Evolutionary conservation across 768 basidiomycete genomes (phyloP), one percentile per base, ranked within the genome.

Genomic region (Mycena galopus): DNA sequence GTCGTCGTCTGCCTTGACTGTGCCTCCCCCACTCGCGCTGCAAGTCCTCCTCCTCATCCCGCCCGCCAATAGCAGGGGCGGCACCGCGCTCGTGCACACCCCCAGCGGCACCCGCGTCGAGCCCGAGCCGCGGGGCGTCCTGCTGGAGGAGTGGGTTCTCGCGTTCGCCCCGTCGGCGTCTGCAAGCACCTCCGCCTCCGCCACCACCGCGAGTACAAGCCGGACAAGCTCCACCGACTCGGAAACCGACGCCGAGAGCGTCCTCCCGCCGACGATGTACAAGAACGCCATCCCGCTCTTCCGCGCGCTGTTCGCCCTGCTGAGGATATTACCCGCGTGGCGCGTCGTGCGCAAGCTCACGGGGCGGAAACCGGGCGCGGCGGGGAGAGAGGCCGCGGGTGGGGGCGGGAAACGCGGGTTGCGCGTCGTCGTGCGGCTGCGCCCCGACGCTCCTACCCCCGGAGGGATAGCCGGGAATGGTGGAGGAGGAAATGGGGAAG

Each of bases 201-300:
- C n/a, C n/a, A n/a, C n/a, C n/a, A n/a, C n/a, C n/a, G n/a, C n/a
- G n/a, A n/a, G n/a, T n/a, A n/a, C n/a, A n/a, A n/a, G n/a, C n/a
- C n/a, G n/a, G n/a, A n/a, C n/a, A n/a, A n/a, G n/a, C n/a, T n/a
- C n/a, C n/a, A n/a, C n/a, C n/a, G n/a, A n/a, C n/a, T n/a, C n/a
- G n/a, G n/a, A n/a, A n/a, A n/a, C n/a, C n/a, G 44, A 47, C 44
- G 25, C 44, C 21, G 91, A 93, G n/a, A n/a, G n/a, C 69, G 85
- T 92, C 44, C 88, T 91, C 17, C 89, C 92, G 39, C 87, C 94
- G 0, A 93, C 92, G 16, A 91, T 94, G 65, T 96, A 96, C 87
- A 96, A 96, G 81, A 91, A 95, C 76, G 90, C 92, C 39, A 95
- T 96, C 77, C 88, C 93, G 37, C 87, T 95, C 25, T 96, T 95